These are phyloP conservation scores for Pleurozium schreberi DNA, from an alignment of 225 moss, liverwort and hornwort genomes.

Conservation along the genomic window DNA sequence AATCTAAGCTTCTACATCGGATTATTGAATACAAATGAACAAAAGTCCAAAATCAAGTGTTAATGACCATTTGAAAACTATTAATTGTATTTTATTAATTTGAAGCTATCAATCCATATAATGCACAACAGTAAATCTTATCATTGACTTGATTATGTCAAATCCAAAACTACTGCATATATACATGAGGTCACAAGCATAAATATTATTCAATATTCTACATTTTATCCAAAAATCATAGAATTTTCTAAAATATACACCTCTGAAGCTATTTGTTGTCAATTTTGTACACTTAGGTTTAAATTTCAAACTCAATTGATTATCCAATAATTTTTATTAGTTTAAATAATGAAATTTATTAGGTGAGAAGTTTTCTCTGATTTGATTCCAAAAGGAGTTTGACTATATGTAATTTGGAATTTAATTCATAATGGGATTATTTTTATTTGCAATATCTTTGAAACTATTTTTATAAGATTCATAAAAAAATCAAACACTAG, in stretches of 20 bases:
- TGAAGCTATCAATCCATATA: neutral
- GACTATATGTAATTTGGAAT: neutral
- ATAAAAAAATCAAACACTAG: neutral
- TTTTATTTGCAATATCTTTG: too few species aligned
- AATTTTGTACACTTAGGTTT: neutral
- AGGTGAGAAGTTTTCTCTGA: too few species aligned
- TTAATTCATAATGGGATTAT: neutral
- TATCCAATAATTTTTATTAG: too few species aligned
- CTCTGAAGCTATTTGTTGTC: neutral
- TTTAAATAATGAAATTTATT: too few species aligned
- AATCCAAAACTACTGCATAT: neutral
- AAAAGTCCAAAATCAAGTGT: neutral
- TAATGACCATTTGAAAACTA: neutral
- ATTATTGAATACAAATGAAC: neutral
- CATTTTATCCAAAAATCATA: neutral
- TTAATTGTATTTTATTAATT: neutral
- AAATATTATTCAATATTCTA: neutral
- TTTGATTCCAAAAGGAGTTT: too few species aligned
- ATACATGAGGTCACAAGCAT: fast-evolving
- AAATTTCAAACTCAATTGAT: neutral
- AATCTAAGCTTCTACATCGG: too few species aligned
- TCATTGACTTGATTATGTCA: neutral
- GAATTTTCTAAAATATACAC: neutral
- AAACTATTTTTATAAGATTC: neutral
- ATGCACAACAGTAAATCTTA: too few species aligned